phyloP scores from a whole-genome alignment of 2,329 filamentous ascomycete species.

The Tolypocladium ovalisporum region DNA sequence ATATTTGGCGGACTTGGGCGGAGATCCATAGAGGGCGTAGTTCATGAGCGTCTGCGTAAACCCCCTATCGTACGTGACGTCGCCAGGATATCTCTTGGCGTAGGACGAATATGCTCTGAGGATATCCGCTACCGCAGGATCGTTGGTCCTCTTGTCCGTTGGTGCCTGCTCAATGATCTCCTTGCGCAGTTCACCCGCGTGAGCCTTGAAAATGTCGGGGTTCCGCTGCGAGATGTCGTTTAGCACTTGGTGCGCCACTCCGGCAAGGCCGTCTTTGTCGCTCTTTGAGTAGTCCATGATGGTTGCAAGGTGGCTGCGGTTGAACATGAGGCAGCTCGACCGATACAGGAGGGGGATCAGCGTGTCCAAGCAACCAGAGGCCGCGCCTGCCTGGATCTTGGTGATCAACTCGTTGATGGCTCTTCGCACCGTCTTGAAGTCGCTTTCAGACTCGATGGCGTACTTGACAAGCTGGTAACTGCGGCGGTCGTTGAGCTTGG shows the following conservation, averaged over 20 bases:
- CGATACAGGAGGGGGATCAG: conserved; percentile 75
- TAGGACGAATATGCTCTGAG: conserved; percentile 91
- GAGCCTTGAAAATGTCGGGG: conserved; percentile 83
- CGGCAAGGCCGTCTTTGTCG: conserved; percentile 67
- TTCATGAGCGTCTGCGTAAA: conserved; percentile 72
- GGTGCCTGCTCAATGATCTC: conserved; percentile 75
- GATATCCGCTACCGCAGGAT: conserved; percentile 71
- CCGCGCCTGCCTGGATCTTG: conserved; percentile 59
- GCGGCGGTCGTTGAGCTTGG: conserved; percentile 80
- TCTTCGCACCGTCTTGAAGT: conserved; percentile 83
- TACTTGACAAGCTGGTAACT: conserved; percentile 84
- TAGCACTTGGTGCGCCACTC: conserved; percentile 76
- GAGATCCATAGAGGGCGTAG: conserved; percentile 74
- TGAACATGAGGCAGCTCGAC: conserved; percentile 77
- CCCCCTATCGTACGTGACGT: conserved; percentile 71
- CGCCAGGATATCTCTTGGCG: conserved; percentile 71
- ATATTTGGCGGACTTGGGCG: conserved; percentile 80
- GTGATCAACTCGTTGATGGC: conserved; percentile 85
- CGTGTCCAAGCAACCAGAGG: conserved; percentile 62
- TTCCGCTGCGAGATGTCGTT: conserved; percentile 86
- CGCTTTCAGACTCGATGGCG: conserved; percentile 72
- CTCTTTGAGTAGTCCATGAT: conserved; percentile 83
- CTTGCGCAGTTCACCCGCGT: conserved; percentile 84
- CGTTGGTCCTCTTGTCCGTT: conserved; percentile 53
- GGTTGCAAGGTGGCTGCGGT: conserved; percentile 82